Conservation (phyloP, 1,284 basidiomycete species). For the Rhizoctonia solani region DNA sequence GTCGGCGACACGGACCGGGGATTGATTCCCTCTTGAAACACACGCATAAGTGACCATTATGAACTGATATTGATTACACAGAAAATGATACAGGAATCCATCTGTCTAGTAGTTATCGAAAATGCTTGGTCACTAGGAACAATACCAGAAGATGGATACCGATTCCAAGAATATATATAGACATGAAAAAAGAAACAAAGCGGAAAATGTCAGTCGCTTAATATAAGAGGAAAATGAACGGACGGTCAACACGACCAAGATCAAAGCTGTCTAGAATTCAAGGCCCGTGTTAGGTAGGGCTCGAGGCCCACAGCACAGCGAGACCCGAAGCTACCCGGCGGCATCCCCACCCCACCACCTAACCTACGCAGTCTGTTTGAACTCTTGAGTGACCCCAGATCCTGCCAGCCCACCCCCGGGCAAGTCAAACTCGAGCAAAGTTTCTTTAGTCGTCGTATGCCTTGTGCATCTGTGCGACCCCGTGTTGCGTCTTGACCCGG, state of each 20-base stretch:
- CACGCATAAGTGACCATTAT: too few relatives aligned
- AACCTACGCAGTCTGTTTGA: constrained; percentile 5
- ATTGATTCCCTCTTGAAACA: too few relatives aligned
- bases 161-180: too few relatives aligned
- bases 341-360: neutral
- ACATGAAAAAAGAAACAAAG: neutral
- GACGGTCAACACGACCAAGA: neutral
- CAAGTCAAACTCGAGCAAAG: constrained; percentile 2
- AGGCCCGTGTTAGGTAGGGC: neutral
- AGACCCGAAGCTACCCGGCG: neutral
- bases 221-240: neutral
- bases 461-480: neutral
- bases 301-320: too few relatives aligned
- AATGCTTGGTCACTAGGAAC: too few relatives aligned
- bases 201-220: neutral
- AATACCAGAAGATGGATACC: too few relatives aligned
- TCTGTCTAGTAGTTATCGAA: too few relatives aligned
- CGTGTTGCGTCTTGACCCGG: neutral
- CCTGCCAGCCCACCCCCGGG: constrained; percentile 18
- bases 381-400: constrained; percentile 7
- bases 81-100: too few relatives aligned
- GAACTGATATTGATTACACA: too few relatives aligned
- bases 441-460: neutral
- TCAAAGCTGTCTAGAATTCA: neutral
- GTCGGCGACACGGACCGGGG: too few relatives aligned